These are phyloP conservation scores for Rhynchosporium secalis DNA, from an alignment of 2,329 filamentous ascomycete species.

Conservation along the genomic window DNA sequence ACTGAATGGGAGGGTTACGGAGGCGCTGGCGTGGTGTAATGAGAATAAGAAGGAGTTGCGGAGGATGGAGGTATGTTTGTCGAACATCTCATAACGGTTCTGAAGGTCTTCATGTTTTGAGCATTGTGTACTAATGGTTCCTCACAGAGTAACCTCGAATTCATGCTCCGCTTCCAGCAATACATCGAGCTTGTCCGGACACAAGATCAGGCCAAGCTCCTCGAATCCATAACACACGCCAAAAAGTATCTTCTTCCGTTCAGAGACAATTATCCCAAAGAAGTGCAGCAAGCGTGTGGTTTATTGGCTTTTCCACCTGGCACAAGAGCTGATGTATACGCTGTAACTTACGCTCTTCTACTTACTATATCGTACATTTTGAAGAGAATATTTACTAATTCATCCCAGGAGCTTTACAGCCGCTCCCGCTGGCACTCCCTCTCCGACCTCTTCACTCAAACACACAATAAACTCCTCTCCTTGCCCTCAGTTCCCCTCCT, in stretches of 20 bases:
- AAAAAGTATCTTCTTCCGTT: constrained; percentile 77
- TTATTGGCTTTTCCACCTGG: constrained; percentile 73
- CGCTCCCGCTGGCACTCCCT: constrained; percentile 72
- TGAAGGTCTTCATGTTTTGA: background rate
- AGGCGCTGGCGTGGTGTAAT: constrained; percentile 85
- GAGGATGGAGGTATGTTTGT: constrained; percentile 69
- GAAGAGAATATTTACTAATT: background rate
- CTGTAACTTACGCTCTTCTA: constrained; percentile 24
- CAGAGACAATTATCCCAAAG: constrained; percentile 63
- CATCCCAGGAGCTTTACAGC: constrained; percentile 67
- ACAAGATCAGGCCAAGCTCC: constrained; percentile 60
- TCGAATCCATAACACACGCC: constrained; percentile 80
- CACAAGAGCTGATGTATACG: constrained; percentile 58
- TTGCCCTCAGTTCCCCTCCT: constrained; percentile 82
- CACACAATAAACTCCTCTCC: constrained; percentile 82
- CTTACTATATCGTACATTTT: too few species aligned
- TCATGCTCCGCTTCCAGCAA: constrained; percentile 89
- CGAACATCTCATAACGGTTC: background rate
- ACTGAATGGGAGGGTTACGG: constrained; percentile 66
- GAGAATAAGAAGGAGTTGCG: constrained; percentile 92
- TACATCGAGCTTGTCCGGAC: constrained; percentile 87
- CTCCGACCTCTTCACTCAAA: constrained; percentile 76
- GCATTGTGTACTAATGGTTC: constrained; percentile 17
- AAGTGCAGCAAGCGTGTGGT: constrained; percentile 73
- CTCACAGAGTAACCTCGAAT: constrained; percentile 76